Evolutionary conservation across 345 rosid genomes (phyloP).

Genomic region (Eucalyptus shirleyi): DNA sequence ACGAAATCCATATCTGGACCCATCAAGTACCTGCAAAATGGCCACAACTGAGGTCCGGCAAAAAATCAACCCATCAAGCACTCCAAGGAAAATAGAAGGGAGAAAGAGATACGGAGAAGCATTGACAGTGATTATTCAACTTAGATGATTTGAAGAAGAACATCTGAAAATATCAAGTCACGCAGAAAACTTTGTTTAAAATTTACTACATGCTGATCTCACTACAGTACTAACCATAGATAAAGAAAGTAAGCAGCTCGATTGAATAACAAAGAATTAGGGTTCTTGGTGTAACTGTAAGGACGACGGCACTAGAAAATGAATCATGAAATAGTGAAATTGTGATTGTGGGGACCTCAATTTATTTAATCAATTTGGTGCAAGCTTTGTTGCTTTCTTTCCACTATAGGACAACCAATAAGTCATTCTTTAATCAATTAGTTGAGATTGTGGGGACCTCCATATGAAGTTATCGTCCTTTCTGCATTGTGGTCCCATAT

Average conservation of each 20-base stretch:
- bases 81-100: not conserved
- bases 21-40: conserved; percentile 73
- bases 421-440: too few species aligned
- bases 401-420: too few species aligned
- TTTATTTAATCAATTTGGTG: too few species aligned
- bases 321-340: not conserved
- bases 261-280: not conserved
- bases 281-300: not conserved
- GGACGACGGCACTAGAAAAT: accelerated
- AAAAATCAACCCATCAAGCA: not conserved
- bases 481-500: not conserved
- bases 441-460: too few species aligned
- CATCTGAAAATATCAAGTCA: not conserved
- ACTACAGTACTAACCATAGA: not conserved
- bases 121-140: not conserved
- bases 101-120: not conserved
- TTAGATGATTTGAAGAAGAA: not conserved
- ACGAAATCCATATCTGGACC: conserved; percentile 80
- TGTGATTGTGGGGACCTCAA: not conserved
- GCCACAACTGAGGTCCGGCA: not conserved
- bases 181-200: not conserved
- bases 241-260: too few species aligned
- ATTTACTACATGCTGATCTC: not conserved
- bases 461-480: too few species aligned
- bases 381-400: too few species aligned